Percentiles rank a stretch among this genome's conserved stretches.
Evolutionary conservation across 768 basidiomycete species (phyloP).

Genomic region (Cystofilobasidium bisporidii): DNA sequence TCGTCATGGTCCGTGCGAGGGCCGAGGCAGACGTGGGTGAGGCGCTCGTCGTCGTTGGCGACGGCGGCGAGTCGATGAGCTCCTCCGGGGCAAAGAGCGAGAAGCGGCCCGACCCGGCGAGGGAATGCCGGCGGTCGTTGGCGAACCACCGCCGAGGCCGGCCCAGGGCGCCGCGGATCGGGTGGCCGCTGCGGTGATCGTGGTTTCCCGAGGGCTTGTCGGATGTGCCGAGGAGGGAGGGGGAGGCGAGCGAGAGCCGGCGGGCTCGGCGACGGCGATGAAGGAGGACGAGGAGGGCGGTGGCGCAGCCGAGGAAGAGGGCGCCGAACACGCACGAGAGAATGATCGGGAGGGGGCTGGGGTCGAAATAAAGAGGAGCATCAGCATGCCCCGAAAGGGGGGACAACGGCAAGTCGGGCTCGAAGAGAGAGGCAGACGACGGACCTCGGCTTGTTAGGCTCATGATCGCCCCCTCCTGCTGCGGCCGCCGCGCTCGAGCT

Average conservation of each 20-base stretch:
- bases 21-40: background rate
- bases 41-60: background rate
- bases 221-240: background rate
- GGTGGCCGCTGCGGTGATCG: too few species aligned
- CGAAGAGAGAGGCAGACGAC: background rate
- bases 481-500: too few species aligned
- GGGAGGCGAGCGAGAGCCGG: background rate
- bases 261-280: background rate
- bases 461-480: too few species aligned
- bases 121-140: background rate
- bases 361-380: too few species aligned
- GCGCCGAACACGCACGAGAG: background rate
- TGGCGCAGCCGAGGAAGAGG: background rate
- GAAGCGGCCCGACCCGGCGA: background rate
- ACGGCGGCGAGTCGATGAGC: background rate
- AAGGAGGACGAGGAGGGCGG: background rate
- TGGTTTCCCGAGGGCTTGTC: too few species aligned
- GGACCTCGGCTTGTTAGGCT: background rate
- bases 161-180: too few species aligned
- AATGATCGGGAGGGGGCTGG: background rate
- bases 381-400: too few species aligned
- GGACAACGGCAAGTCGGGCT: too few species aligned
- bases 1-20: background rate
- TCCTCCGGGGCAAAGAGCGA: background rate
- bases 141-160: background rate